Evolutionary conservation across 805 yeast genomes (phyloP).

Genomic region (Teunomyces atbi): DNA sequence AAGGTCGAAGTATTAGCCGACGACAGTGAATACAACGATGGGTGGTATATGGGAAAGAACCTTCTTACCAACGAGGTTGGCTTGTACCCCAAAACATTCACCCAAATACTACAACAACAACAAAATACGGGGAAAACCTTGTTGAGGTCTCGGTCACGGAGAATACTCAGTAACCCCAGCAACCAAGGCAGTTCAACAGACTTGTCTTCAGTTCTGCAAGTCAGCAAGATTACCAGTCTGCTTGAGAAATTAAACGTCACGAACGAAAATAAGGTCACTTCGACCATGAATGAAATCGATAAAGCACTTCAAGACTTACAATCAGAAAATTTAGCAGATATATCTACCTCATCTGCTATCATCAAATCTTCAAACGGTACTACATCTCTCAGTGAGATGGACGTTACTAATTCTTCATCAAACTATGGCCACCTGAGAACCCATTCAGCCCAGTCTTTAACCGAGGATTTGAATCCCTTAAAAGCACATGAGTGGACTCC

Average conservation of each 20-base stretch:
- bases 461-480: conserved; percentile 41
- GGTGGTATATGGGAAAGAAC: conserved; percentile 94
- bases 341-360: background rate
- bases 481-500: conserved; percentile 75
- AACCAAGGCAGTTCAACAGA: conserved; percentile 1
- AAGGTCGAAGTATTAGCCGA: conserved; percentile 85
- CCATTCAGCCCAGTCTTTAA: conserved; percentile 13
- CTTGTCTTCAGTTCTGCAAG: background rate
- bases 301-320: conserved; percentile 66
- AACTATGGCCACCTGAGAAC: conserved; percentile 8
- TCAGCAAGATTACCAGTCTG: conserved; percentile 9
- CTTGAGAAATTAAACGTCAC: conserved; percentile 6
- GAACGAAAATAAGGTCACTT: conserved; percentile 33
- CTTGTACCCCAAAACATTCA: conserved; percentile 85
- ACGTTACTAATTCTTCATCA: conserved; percentile 1
- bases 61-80: conserved; percentile 74
- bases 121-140: conserved; percentile 21
- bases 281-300: conserved; percentile 70
- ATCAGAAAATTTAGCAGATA: conserved; percentile 14
- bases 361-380: background rate
- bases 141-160: conserved; percentile 55
- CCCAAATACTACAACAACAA: conserved; percentile 45
- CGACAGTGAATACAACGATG: conserved; percentile 91
- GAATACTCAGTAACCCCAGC: conserved; percentile 24
- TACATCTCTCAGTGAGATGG: background rate